Conservation (phyloP, 2,329 filamentous ascomycete genomes). For the Magnaporthales sp. region DNA sequence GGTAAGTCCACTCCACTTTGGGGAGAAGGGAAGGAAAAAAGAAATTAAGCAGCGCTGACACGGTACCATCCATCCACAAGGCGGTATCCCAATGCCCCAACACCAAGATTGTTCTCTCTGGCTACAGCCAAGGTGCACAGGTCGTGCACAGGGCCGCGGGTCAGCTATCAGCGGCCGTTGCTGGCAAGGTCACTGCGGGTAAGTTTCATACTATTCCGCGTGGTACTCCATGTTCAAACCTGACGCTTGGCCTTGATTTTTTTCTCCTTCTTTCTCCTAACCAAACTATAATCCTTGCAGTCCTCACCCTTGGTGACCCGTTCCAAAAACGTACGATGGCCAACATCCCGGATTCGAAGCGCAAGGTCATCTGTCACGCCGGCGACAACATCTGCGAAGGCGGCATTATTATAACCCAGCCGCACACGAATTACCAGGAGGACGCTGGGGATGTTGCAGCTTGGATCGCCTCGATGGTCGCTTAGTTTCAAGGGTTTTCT, state of each 20-base stretch:
- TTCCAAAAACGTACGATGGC: not conserved
- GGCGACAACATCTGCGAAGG: not conserved
- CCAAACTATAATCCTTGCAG: not conserved
- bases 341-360: not conserved
- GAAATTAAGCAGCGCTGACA: not conserved
- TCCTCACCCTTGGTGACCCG: constrained; percentile 3
- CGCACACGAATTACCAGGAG: not conserved
- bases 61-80: constrained; percentile 1
- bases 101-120: constrained; percentile 27
- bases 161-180: not conserved
- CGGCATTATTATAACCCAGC: not conserved
- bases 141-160: constrained; percentile 10
- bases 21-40: not conserved
- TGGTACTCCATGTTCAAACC: not conserved
- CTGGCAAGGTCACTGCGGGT: not conserved
- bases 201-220: not conserved
- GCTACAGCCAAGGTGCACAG: constrained; percentile 17
- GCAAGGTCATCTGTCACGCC: not conserved
- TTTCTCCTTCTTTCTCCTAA: too few relatives aligned
- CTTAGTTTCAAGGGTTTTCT: not conserved
- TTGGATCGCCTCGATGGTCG: constrained; percentile 2
- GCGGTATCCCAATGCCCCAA: constrained; percentile 24
- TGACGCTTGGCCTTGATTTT: not conserved
- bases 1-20: not conserved
- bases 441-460: not conserved